A percentile compares a stretch with the other conserved stretches of the same genome.
phyloP scores from a whole-genome alignment of 164 flowering plant genomes.

The Cinnamomum chago region DNA sequence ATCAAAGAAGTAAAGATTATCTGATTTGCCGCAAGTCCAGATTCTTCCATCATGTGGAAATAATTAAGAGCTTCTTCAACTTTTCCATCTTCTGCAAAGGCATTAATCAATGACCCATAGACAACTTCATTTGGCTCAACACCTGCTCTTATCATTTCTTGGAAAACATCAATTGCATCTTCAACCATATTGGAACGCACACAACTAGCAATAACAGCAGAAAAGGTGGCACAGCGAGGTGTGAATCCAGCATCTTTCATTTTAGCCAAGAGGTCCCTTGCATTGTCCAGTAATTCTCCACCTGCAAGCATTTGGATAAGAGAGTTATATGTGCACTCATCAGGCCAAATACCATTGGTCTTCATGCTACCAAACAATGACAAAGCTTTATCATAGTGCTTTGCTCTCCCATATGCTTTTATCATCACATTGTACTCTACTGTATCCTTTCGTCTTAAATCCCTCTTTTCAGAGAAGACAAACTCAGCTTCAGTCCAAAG shows the following conservation, averaged over 20 bases:
- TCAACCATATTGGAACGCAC: constrained; percentile 47
- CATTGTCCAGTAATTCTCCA: constrained; percentile 52
- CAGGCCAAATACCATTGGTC: constrained; percentile 84
- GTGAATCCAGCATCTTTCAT: constrained; percentile 67
- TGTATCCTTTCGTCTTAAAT: constrained; percentile 43
- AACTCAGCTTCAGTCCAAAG: constrained; percentile 81
- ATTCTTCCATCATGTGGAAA: constrained; percentile 57
- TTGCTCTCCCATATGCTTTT: constrained; percentile 81
- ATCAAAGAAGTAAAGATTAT: constrained; percentile 71
- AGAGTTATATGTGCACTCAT: constrained; percentile 82
- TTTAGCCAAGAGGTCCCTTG: constrained; percentile 55
- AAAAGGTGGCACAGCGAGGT: constrained; percentile 63
- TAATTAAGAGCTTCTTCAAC: constrained; percentile 71
- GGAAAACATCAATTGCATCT: constrained; percentile 57
- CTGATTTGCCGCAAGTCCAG: constrained; percentile 58
- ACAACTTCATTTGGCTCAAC: constrained; percentile 81
- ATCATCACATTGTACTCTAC: constrained; percentile 84
- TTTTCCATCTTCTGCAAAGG: constrained; percentile 66
- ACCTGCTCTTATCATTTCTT: constrained; percentile 53
- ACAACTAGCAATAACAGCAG: constrained; percentile 68
- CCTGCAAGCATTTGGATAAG: constrained; percentile 77
- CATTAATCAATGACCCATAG: constrained; percentile 77
- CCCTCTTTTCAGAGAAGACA: constrained; percentile 47
- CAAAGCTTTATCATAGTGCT: constrained; percentile 72
- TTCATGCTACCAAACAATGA: constrained; percentile 70